Evolutionary conservation across 2,329 filamentous ascomycete genomes (phyloP), one percentile per base, ranked within the genome.

Genomic region (Kalaharituber pfeilii): DNA sequence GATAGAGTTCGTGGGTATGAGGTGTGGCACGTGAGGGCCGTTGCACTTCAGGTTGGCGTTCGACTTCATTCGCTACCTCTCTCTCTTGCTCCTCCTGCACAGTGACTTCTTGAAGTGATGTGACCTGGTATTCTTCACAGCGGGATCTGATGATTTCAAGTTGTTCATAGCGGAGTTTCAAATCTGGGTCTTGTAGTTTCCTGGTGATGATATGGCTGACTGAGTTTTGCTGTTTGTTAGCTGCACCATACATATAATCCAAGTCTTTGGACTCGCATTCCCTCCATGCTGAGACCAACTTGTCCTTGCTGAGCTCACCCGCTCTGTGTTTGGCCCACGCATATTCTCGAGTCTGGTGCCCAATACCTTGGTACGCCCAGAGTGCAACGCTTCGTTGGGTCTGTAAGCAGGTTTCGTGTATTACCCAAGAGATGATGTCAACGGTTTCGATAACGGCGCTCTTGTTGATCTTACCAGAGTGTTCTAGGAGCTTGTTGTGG

Each of bases 71-170:
- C 0, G 77, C 71, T 0, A 86, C 68, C 57, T 85, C 82, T 0
- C 81, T 71, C 62, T 86, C 81, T 59, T 85, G 79, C 55, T 86
- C 82, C 60, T 84, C 79, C 2, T 76, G 67, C 0, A 83, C 65
- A 0, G 67, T 66, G 0, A 69, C 67, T 0, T 68, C 62, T 1
- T 64, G 59, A 25, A 71, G 61, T 1, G 66, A 59, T 0, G 59
- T 36, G 2, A 65, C 58, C 0, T 63, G 64, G 52, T 73, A 71
- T 9, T 71, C 63, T 0, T 57, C 50, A 54, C 71, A 73, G 25
- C 68, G 68, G 2, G 57, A 33, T 9, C 53, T 42, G 50, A 72
- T 70, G 18, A 44, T 22, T 7, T 62, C 52, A 42, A 64, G 56
- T 4, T 66, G 64, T 2, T 8, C 5, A 5, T 47, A 18, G 1